phyloP scores from a whole-genome alignment of 2,329 filamentous ascomycete species.

The Ophiosphaerella korrae region DNA sequence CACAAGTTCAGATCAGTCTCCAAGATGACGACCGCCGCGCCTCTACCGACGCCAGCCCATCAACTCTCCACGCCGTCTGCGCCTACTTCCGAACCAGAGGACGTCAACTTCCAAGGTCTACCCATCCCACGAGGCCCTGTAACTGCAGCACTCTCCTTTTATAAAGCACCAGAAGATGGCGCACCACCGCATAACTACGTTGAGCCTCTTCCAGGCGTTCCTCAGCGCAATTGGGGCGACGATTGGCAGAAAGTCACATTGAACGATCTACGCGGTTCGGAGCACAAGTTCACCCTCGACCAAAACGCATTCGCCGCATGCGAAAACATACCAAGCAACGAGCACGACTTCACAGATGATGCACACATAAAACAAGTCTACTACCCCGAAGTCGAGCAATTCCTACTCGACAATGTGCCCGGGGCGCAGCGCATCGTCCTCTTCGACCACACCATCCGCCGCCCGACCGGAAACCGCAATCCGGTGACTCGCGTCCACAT shows the following conservation, averaged over 20 bases:
- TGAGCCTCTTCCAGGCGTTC: conserved; percentile 65
- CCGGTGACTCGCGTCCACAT: conserved; percentile 80
- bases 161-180: conserved; percentile 34
- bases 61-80: conserved; percentile 41
- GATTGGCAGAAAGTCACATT: conserved; percentile 61
- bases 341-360: conserved; percentile 68
- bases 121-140: conserved; percentile 37
- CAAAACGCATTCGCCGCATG: conserved; percentile 75
- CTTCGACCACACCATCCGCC: conserved; percentile 90
- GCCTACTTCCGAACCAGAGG: conserved; percentile 28
- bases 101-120: conserved; percentile 39
- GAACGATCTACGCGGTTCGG: conserved; percentile 74
- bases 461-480: conserved; percentile 64
- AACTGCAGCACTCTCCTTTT: conserved; percentile 35
- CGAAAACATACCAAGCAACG: conserved; percentile 60
- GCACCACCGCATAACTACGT: conserved; percentile 57
- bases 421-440: conserved; percentile 70
- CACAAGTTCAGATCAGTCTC: neutral
- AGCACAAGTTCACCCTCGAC: conserved; percentile 70
- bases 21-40: conserved; percentile 52
- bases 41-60: conserved; percentile 50
- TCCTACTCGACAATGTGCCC: conserved; percentile 71
- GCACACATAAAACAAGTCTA: conserved; percentile 72
- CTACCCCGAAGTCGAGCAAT: conserved; percentile 80
- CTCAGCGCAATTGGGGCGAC: conserved; percentile 68